These are phyloP conservation scores for Ulmus americana DNA, from an alignment of 331 rosid genomes.

Conservation along the genomic window DNA sequence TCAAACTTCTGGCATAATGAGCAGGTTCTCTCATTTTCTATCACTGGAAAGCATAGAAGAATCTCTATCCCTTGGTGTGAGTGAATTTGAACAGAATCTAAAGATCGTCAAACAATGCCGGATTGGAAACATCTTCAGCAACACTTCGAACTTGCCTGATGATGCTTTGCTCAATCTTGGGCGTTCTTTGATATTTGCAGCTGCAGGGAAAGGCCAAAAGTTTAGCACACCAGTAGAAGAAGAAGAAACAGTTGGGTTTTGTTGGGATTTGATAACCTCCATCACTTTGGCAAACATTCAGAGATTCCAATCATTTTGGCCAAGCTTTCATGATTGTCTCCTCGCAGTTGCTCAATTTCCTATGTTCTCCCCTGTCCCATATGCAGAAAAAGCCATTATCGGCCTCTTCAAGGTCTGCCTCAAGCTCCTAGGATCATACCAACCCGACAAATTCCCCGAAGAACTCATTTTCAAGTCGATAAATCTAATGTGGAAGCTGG, in stretches of 20 bases:
- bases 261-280: constrained; percentile 78
- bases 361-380: constrained; percentile 81
- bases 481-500: constrained; percentile 91
- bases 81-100: constrained; percentile 75
- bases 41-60: constrained; percentile 59
- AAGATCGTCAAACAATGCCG: constrained; percentile 72
- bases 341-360: constrained; percentile 74
- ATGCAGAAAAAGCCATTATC: constrained; percentile 62
- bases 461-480: constrained; percentile 83
- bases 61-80: constrained; percentile 45
- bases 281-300: constrained; percentile 48
- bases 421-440: constrained; percentile 43
- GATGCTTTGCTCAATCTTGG: constrained; percentile 68
- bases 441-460: constrained; percentile 51
- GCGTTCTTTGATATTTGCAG: constrained; percentile 60
- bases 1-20: constrained; percentile 36
- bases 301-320: constrained; percentile 69
- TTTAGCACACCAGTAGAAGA: constrained; percentile 78
- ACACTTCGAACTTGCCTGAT: constrained; percentile 53
- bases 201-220: constrained; percentile 96
- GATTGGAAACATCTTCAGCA: constrained; percentile 61
- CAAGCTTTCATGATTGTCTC: constrained; percentile 58
- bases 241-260: constrained; percentile 81
- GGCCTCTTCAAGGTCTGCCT: constrained; percentile 61
- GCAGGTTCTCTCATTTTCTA: constrained; percentile 46